Evolutionary conservation across 164 flowering plant genomes (phyloP).

Genomic region (Kingdonia uniflora): DNA sequence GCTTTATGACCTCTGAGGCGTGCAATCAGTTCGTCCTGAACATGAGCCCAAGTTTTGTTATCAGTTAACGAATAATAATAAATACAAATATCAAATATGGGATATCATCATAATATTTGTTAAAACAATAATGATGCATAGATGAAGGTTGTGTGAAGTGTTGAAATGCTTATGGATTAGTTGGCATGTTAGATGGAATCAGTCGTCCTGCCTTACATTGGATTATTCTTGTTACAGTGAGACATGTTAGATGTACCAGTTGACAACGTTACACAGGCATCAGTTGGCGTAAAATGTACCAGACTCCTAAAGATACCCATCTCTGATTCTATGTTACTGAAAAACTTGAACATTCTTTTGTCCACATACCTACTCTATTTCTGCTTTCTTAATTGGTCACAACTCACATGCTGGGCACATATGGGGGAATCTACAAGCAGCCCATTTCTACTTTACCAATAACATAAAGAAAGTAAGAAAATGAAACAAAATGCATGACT

Average conservation of each 20-base stretch:
- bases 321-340: too few species aligned
- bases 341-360: too few species aligned
- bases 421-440: neutral
- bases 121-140: neutral
- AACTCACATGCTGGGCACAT: neutral
- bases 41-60: neutral
- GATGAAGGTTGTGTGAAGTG: too few species aligned
- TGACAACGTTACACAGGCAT: too few species aligned
- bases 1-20: constrained; percentile 32
- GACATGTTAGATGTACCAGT: too few species aligned
- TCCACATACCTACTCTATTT: too few species aligned
- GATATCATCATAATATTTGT: too few species aligned
- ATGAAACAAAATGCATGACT: neutral
- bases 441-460: neutral
- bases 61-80: neutral
- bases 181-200: too few species aligned
- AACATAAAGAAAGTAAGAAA: neutral
- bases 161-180: too few species aligned
- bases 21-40: constrained; percentile 62
- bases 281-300: neutral
- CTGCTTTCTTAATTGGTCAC: neutral
- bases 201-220: too few species aligned
- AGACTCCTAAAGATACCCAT: neutral
- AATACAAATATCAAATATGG: neutral
- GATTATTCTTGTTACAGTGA: too few species aligned